Conservation (phyloP, 2,329 filamentous ascomycete species). For the Septoria linicola region DNA sequence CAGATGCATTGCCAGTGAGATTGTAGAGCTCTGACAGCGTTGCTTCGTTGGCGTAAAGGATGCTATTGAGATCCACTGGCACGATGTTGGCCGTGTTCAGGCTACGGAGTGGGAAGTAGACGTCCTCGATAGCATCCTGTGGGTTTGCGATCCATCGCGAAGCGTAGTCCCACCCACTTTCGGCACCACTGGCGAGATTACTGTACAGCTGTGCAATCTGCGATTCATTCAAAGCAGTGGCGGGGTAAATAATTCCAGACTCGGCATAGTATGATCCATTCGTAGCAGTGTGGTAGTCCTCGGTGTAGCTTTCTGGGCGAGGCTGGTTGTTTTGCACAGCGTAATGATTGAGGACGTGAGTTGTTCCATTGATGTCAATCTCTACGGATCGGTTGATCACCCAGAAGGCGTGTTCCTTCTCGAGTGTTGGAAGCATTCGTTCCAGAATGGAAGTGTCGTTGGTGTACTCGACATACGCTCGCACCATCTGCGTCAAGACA, state of each 20-base stretch:
- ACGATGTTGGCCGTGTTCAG: slow-evolving; percentile 60
- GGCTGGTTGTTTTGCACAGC: slow-evolving; percentile 64
- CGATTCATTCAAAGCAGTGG: slow-evolving; percentile 52
- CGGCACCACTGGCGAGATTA: slow-evolving; percentile 64
- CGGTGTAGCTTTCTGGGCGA: slow-evolving; percentile 65
- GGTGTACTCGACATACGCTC: slow-evolving; percentile 62
- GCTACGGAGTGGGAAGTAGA: slow-evolving; percentile 65
- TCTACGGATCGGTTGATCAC: slow-evolving; percentile 59
- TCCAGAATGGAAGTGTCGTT: slow-evolving; percentile 62
- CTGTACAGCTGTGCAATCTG: slow-evolving; percentile 57
- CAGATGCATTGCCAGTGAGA: slow-evolving; percentile 51
- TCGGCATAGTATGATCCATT: slow-evolving; percentile 62
- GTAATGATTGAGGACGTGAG: slow-evolving; percentile 60
- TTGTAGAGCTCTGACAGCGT: slow-evolving; percentile 58
- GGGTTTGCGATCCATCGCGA: slow-evolving; percentile 60
- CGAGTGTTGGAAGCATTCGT: slow-evolving; percentile 61
- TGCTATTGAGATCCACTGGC: slow-evolving; percentile 67
- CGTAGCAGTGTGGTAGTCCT: slow-evolving; percentile 65
- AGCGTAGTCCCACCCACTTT: slow-evolving; percentile 65
- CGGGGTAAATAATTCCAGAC: slow-evolving; percentile 60
- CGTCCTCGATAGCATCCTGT: slow-evolving; percentile 57
- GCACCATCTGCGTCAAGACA: slow-evolving; percentile 65
- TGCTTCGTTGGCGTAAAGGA: slow-evolving; percentile 65
- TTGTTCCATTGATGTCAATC: slow-evolving; percentile 46
- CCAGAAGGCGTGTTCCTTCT: slow-evolving; percentile 65